Conservation (phyloP, 164 flowering plant species). For the Aristolochia californica region DNA sequence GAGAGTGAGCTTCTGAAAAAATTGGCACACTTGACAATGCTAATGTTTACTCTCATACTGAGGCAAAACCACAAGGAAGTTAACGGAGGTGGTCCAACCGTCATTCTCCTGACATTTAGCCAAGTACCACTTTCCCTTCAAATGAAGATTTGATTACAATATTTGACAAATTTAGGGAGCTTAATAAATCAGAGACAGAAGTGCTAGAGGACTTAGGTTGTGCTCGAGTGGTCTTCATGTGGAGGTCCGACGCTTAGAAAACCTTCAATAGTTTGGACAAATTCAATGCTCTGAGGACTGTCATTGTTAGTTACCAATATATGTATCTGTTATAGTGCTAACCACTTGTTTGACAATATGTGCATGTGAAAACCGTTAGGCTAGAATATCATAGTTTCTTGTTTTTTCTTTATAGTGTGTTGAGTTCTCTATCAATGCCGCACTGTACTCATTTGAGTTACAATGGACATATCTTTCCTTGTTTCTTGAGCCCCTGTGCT, state of each 20-base stretch:
- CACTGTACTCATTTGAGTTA: too few relatives aligned
- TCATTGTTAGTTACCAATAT: slow-evolving; percentile 28
- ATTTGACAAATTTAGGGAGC: too few relatives aligned
- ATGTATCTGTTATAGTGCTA: slow-evolving; percentile 18
- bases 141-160: too few relatives aligned
- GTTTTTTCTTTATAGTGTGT: too few relatives aligned
- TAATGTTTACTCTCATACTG: neutral
- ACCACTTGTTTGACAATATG: too few relatives aligned
- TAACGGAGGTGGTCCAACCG: slow-evolving; percentile 15
- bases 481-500: too few relatives aligned
- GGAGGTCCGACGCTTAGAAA: slow-evolving; percentile 33
- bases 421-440: too few relatives aligned
- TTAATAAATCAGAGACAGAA: too few relatives aligned
- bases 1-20: neutral
- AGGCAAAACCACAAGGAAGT: neutral
- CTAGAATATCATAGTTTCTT: too few relatives aligned
- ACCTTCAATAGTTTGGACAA: slow-evolving; percentile 36
- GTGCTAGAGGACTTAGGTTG: slow-evolving; percentile 18
- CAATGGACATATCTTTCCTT: too few relatives aligned
- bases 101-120: slow-evolving; percentile 40
- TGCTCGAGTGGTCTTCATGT: slow-evolving; percentile 33
- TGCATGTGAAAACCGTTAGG: too few relatives aligned
- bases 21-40: neutral
- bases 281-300: slow-evolving; percentile 32
- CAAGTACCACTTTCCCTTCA: too few relatives aligned